Base-by-base conservation (phyloP, 1,284 basidiomycete genomes). In the Pascua sp. region DNA sequence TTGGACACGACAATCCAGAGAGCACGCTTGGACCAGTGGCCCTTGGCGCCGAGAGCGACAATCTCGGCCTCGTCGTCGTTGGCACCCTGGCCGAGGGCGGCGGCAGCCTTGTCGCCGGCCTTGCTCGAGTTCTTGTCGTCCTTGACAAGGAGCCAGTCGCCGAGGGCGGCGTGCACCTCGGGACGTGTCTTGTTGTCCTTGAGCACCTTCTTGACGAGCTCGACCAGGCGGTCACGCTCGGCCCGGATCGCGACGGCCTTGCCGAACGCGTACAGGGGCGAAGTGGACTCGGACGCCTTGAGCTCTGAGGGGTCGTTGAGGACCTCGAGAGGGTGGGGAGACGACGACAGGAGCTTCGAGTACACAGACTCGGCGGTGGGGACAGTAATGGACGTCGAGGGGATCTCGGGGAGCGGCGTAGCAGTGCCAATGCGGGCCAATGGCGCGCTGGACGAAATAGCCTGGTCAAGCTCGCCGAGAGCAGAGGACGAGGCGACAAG, bases 1-100 rank as follows among this genome's bases (percentile, higher is more conserved):
- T 98, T 95, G 49, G 91, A 96, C 24, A 95, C 93, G 66, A 98
- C 88, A 75, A 98, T 98, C 94, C 94, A 98, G 56, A 91, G 83
- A 1, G 89, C 90, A 46, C 81, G 80, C 13, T 85, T 79, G 47
- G 83, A 78, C 67, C 94, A 84, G 65, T 86, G 83, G 39, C 82
- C 76, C 38, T 82, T 81, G 16, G 87, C 79, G 9, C 82, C 77
- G 41, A 90, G 81, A 45, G 80, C 81, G 45, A 82, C 77, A 3
- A 84, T 82, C 63, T 75, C 71, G 42, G 64, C 64, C 24, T 81
- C 77, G 58, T 86, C 80, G 12, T 43, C 61, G 15, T 56, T 66
- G 39, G 55, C 57, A 32, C 65, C 66, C 52, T 65, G 51, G 49
- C 69, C 71, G 47, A 92, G 79, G 9, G 75, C 76, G 15, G 80